These are phyloP conservation scores for Microdochium paspali DNA, from an alignment of 2,329 filamentous ascomycete genomes.

Conservation along the genomic window DNA sequence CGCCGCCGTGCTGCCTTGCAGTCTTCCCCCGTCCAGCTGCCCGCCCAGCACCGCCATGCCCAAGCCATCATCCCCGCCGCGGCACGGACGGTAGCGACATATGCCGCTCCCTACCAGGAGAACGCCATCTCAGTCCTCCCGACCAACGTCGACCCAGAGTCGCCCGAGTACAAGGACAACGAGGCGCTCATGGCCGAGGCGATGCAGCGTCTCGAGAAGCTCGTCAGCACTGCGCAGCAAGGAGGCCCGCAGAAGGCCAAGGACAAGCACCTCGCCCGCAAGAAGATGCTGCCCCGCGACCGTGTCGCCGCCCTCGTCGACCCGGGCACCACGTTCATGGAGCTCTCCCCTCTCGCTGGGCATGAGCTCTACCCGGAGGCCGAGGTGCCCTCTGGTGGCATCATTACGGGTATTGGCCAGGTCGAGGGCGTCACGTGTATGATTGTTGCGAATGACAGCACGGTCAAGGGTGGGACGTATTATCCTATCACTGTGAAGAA, in stretches of 20 bases:
- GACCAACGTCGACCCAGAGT: slow-evolving; percentile 66
- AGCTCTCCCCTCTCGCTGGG: slow-evolving; percentile 86
- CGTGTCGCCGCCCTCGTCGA: slow-evolving; percentile 82
- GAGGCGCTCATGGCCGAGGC: slow-evolving; percentile 66
- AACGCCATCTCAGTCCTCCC: slow-evolving; percentile 73
- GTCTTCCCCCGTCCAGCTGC: slow-evolving; percentile 8
- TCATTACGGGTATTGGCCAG: slow-evolving; percentile 85
- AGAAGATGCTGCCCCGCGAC: slow-evolving; percentile 92
- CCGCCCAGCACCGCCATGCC: slow-evolving; percentile 16
- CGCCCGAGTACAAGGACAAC: slow-evolving; percentile 75
- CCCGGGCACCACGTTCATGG: slow-evolving; percentile 80
- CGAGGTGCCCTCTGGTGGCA: slow-evolving; percentile 80
- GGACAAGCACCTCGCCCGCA: slow-evolving; percentile 76
- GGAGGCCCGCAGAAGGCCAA: slow-evolving; percentile 76
- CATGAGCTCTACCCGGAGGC: slow-evolving; percentile 79
- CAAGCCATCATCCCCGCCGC: slow-evolving; percentile 8
- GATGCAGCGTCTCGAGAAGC: slow-evolving; percentile 54
- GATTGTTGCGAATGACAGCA: slow-evolving; percentile 92
- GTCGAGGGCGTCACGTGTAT: slow-evolving; percentile 88
- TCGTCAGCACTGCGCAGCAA: slow-evolving; percentile 62
- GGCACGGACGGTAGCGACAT: slow-evolving; percentile 51
- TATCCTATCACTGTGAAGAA: slow-evolving; percentile 98
- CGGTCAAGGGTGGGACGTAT: slow-evolving; percentile 94
- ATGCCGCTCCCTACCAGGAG: slow-evolving; percentile 74
- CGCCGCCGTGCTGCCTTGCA: not conserved